Percentiles rank a stretch among this genome's conserved stretches.
phyloP scores from a whole-genome alignment of 805 yeast genomes.

The Allodekkera sacchari region DNA sequence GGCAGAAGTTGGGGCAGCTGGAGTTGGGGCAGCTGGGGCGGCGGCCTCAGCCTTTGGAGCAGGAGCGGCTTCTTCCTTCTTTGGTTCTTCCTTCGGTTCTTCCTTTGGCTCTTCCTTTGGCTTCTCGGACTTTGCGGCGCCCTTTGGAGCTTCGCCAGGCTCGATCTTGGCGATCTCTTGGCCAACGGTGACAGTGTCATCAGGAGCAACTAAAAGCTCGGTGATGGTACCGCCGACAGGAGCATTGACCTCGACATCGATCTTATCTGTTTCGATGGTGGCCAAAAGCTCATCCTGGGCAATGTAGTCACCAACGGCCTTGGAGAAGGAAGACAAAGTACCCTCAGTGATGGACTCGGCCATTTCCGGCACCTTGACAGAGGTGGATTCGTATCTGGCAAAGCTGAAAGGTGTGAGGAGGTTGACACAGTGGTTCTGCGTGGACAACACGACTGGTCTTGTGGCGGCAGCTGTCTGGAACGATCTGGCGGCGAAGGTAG shows the following conservation, averaged over 20 bases:
- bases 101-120: conserved; percentile 17
- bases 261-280: conserved; percentile 96
- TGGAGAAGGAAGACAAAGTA: conserved; percentile 61
- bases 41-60: conserved; percentile 16
- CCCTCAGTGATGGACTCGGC: conserved; percentile 99
- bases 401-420: conserved; percentile 6
- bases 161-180: conserved; percentile 86
- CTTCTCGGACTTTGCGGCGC: conserved; percentile 36
- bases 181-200: conserved; percentile 93
- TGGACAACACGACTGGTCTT: neutral
- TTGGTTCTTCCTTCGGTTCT: conserved; percentile 21
- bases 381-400: conserved; percentile 27
- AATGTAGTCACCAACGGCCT: conserved; percentile 82
- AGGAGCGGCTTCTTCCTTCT: conserved; percentile 26
- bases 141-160: conserved; percentile 64
- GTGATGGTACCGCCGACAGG: conserved; percentile 87
- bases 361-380: conserved; percentile 93
- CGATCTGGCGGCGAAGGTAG: conserved; percentile 10
- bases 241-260: conserved; percentile 93
- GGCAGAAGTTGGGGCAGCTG: conserved; percentile 20
- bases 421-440: conserved; percentile 1
- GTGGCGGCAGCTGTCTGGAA: conserved; percentile 10
- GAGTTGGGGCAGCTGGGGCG: conserved; percentile 16
- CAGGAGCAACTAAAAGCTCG: conserved; percentile 74
- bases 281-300: conserved; percentile 85